Evolutionary conservation across 768 basidiomycete genomes (phyloP).

Genomic region (Leccinum incarnatum): DNA sequence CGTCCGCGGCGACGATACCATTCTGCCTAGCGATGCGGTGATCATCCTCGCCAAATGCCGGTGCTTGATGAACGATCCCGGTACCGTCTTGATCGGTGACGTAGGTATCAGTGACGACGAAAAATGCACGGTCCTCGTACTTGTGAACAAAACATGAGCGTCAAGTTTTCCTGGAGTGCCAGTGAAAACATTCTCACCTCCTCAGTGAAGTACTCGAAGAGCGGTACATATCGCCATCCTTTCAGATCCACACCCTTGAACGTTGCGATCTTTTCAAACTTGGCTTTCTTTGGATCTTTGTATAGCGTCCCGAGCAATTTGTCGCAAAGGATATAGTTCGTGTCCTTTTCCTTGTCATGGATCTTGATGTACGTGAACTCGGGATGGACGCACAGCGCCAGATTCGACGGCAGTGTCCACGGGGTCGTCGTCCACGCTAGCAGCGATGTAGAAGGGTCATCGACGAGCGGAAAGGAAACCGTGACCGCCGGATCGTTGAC

Average conservation of each 20-base stretch:
- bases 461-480: conserved; percentile 90
- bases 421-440: conserved; percentile 99
- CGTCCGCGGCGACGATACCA: conserved; percentile 79
- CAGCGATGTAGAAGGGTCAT: conserved; percentile 86
- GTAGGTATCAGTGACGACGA: conserved; percentile 87
- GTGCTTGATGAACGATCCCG: conserved; percentile 98
- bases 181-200: conserved; percentile 50
- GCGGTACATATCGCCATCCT: conserved; percentile 91
- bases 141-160: conserved; percentile 29
- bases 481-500: conserved; percentile 95
- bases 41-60: conserved; percentile 98
- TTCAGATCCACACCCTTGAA: conserved; percentile 94
- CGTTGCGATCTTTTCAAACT: conserved; percentile 85
- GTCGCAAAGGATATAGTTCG: conserved; percentile 92
- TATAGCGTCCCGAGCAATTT: conserved; percentile 82
- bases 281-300: conserved; percentile 97
- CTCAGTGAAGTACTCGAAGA: conserved; percentile 97
- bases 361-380: conserved; percentile 97
- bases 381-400: conserved; percentile 94
- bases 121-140: conserved; percentile 91
- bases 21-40: conserved; percentile 87
- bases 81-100: conserved; percentile 93
- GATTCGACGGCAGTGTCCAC: conserved; percentile 96
- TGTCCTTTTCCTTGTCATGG: conserved; percentile 80
- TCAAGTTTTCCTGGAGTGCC: neutral